Evolutionary conservation across 169 alveolate genomes (phyloP).

Genomic region (Ichthyophthirius multifiliis): DNA sequence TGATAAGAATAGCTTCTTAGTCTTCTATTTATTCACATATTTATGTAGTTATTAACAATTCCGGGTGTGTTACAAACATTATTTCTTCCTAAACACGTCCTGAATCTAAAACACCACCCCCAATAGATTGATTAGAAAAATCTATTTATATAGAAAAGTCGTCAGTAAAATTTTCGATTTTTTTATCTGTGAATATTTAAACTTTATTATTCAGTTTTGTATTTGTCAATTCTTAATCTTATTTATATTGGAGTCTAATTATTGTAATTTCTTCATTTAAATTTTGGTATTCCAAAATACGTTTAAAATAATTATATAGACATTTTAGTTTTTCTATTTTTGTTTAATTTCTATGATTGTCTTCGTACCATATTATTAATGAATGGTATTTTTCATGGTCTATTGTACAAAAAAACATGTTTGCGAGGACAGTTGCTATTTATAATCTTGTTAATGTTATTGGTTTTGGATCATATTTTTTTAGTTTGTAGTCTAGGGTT

Average conservation of each 20-base stretch:
- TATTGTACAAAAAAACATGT: constrained; percentile 3
- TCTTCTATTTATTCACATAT: constrained; percentile 54
- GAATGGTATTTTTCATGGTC: background rate
- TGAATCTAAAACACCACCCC: constrained; percentile 55
- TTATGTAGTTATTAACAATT: constrained; percentile 27
- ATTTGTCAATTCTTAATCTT: no score
- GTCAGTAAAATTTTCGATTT: background rate
- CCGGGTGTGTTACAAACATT: constrained; percentile 58
- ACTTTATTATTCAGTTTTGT: background rate
- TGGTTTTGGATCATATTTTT: background rate
- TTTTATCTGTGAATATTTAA: background rate
- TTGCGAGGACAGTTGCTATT: background rate
- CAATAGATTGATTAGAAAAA: constrained; percentile 62
- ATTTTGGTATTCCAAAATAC: background rate
- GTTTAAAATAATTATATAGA: background rate
- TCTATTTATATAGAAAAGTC: constrained; percentile 6
- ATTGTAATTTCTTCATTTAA: background rate
- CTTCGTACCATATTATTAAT: background rate
- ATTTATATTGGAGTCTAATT: background rate
- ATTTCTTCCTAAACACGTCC: constrained; percentile 73
- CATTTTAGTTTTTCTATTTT: background rate
- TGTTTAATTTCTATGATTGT: background rate
- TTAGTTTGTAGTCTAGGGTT: no score
- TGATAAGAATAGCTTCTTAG: constrained; percentile 55
- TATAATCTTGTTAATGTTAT: background rate